These are phyloP conservation scores for Coniophora puteana DNA, from an alignment of 1,284 basidiomycete species.

Conservation along the genomic window DNA sequence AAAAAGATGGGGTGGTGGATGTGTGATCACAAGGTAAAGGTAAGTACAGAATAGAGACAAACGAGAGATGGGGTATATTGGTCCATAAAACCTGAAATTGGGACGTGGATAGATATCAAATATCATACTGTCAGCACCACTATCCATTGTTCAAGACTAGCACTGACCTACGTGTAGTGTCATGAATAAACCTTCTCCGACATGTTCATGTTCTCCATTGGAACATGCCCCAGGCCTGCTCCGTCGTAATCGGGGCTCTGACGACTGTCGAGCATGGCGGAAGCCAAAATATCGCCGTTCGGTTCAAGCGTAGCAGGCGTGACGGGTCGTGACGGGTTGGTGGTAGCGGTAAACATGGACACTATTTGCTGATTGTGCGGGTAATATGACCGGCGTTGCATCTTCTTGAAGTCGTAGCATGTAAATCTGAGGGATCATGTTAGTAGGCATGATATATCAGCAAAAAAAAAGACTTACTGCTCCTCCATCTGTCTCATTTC, in stretches of 20 bases:
- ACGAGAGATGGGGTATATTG: no score
- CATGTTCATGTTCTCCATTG: constrained; percentile 16
- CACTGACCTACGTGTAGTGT: no score
- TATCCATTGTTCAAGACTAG: no score
- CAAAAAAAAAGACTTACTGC: constrained; percentile 58
- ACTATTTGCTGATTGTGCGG: constrained; percentile 70
- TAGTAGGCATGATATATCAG: background rate
- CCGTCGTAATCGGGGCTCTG: constrained; percentile 15
- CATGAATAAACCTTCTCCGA: constrained; percentile 27
- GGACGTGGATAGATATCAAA: no score
- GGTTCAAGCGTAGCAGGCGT: constrained; percentile 35
- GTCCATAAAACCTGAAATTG: no score
- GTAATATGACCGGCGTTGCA: constrained; percentile 80
- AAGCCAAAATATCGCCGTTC: constrained; percentile 12
- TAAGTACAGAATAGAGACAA: no score
- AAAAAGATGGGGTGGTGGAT: no score
- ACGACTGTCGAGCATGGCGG: constrained; percentile 13
- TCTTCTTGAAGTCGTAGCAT: constrained; percentile 81
- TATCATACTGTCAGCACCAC: no score
- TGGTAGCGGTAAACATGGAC: constrained; percentile 40
- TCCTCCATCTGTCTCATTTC: constrained; percentile 99
- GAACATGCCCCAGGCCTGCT: constrained; percentile 2
- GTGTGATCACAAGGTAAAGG: no score
- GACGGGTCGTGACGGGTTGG: constrained; percentile 43
- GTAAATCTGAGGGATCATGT: constrained; percentile 50